These are phyloP conservation scores for Fomitopsis pinicola DNA, from an alignment of 1,284 basidiomycete genomes.

Conservation along the genomic window DNA sequence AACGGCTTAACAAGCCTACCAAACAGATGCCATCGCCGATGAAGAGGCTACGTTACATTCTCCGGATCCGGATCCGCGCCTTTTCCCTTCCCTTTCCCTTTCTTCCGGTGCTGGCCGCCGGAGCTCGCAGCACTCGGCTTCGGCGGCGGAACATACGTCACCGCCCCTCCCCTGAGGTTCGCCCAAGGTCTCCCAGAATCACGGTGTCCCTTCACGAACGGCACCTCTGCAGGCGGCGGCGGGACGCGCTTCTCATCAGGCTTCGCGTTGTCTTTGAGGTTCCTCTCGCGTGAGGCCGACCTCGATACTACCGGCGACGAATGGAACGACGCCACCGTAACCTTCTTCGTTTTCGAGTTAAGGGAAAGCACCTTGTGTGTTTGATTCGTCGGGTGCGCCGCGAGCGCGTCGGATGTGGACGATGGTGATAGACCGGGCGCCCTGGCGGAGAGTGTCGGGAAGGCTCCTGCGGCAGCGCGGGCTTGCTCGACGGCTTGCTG, in stretches of 20 bases:
- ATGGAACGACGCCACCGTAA: conserved; percentile 48
- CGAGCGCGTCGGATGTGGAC: conserved; percentile 18
- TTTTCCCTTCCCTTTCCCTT: conserved; percentile 1
- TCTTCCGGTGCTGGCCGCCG: background rate
- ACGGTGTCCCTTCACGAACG: conserved; percentile 22
- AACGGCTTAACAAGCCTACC: too few relatives aligned
- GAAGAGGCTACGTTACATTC: background rate
- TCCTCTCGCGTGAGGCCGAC: conserved; percentile 29
- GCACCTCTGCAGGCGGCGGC: conserved; percentile 37
- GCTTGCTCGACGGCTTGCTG: conserved; percentile 43
- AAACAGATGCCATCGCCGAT: too few relatives aligned
- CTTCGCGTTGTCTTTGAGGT: conserved; percentile 27
- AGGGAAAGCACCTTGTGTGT: conserved; percentile 60
- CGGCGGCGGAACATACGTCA: conserved; percentile 36
- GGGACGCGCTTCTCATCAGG: conserved; percentile 36
- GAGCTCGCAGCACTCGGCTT: conserved; percentile 1
- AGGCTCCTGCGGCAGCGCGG: conserved; percentile 50
- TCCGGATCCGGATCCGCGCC: background rate
- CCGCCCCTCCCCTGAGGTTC: conserved; percentile 32
- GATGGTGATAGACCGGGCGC: conserved; percentile 5
- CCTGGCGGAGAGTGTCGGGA: conserved; percentile 46
- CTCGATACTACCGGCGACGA: conserved; percentile 32
- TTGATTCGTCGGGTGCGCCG: conserved; percentile 27
- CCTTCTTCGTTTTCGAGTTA: conserved; percentile 45
- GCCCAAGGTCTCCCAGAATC: conserved; percentile 40